Percentiles rank a stretch among this genome's conserved stretches.
Evolutionary conservation across 2,329 filamentous ascomycete species (phyloP).

Genomic region (Zymoseptoria passerinii): DNA sequence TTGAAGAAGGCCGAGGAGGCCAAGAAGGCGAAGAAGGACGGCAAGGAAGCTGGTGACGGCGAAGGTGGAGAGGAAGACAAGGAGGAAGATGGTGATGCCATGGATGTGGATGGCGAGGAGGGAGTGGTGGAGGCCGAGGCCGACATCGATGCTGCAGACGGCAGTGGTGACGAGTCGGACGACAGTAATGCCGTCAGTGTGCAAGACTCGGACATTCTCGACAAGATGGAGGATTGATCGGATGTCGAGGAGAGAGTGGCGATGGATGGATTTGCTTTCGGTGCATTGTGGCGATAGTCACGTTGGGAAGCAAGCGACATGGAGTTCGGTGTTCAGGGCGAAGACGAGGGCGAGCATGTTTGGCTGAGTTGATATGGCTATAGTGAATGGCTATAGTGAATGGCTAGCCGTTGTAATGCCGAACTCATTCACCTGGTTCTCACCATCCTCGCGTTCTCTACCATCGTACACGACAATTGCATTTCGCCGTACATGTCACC

Average conservation of each 20-base stretch:
- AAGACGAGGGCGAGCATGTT: not conserved
- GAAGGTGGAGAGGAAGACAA: constrained; percentile 11
- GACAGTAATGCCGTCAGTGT: constrained; percentile 19
- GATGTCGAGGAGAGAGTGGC: not conserved
- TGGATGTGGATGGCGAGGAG: constrained; percentile 4
- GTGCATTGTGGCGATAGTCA: not conserved
- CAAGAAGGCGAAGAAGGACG: not conserved
- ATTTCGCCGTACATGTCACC: no score
- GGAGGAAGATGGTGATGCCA: constrained; percentile 5
- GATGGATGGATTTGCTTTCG: not conserved
- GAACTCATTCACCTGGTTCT: no score
- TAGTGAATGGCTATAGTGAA: no score
- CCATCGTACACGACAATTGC: no score
- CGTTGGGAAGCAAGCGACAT: not conserved
- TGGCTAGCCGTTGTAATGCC: no score
- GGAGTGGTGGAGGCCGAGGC: constrained; percentile 7
- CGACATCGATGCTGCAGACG: constrained; percentile 8
- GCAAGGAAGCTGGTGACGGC: constrained; percentile 6
- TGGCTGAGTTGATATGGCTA: no score
- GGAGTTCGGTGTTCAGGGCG: not conserved
- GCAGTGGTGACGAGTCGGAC: constrained; percentile 12
- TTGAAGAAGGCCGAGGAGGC: not conserved
- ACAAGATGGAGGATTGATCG: constrained; percentile 19
- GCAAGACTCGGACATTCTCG: constrained; percentile 23
- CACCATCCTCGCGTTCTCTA: no score